Percentiles rank a stretch among this genome's conserved stretches.
These are phyloP conservation scores for Sporobolomyces roseus DNA, from an alignment of 768 basidiomycete species.

Conservation along the genomic window DNA sequence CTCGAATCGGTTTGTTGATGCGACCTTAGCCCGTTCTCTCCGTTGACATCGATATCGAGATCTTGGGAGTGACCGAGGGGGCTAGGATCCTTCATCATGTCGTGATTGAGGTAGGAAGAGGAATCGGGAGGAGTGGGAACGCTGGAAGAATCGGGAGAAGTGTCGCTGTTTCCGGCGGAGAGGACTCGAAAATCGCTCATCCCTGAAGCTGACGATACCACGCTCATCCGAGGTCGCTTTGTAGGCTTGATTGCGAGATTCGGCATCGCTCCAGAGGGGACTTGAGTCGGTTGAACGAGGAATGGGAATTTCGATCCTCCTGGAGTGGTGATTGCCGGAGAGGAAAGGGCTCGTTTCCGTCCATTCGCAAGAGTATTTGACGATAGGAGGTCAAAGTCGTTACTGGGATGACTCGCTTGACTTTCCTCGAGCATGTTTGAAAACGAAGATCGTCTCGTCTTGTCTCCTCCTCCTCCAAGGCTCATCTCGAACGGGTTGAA, in stretches of 20 bases:
- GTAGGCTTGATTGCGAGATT: slow-evolving; percentile 13
- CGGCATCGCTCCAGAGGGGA: background rate
- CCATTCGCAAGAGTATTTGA: background rate
- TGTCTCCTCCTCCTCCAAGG: slow-evolving; percentile 7
- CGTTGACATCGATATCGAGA: slow-evolving; percentile 1
- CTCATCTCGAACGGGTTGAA: slow-evolving; percentile 37
- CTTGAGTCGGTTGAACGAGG: background rate
- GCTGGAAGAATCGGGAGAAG: slow-evolving; percentile 32
- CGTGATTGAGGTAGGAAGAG: background rate
- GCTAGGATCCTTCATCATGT: background rate
- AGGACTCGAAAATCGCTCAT: slow-evolving; percentile 5
- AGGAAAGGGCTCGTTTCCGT: slow-evolving; percentile 35
- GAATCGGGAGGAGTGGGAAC: slow-evolving; percentile 25
- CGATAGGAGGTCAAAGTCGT: slow-evolving; percentile 11
- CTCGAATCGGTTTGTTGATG: too few species aligned
- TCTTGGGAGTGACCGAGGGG: too few species aligned
- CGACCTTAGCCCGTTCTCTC: too few species aligned
- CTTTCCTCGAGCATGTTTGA: background rate
- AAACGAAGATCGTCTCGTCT: slow-evolving; percentile 12
- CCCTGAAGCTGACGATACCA: slow-evolving; percentile 1
- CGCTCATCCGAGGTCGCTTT: slow-evolving; percentile 26
- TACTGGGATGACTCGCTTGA: background rate
- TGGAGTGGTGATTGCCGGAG: slow-evolving; percentile 27
- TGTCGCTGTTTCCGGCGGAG: slow-evolving; percentile 2
- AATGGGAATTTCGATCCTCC: slow-evolving; percentile 16